phyloP scores from a whole-genome alignment of 306 rosid genomes.

The Erythrophleum fordii region DNA sequence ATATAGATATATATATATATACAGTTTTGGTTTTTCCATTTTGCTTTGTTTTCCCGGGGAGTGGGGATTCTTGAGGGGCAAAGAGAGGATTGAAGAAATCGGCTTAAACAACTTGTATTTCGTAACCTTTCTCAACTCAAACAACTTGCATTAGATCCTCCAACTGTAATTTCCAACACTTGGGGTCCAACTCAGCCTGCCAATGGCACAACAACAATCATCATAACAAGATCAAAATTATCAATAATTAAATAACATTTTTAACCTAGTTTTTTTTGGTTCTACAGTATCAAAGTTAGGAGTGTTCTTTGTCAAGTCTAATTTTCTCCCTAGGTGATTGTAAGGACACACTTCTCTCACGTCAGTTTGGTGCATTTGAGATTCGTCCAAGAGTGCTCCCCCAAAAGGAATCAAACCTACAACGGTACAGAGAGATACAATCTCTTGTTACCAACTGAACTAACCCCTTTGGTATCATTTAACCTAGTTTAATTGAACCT shows the following conservation, averaged over 20 bases:
- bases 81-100: not conserved
- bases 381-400: no score
- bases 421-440: no score
- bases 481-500: no score
- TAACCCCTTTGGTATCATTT: no score
- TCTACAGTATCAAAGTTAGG: not conserved
- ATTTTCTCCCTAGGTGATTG: not conserved
- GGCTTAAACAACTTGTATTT: not conserved
- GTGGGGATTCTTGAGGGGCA: not conserved
- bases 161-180: conserved; percentile 80
- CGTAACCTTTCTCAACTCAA: conserved; percentile 10
- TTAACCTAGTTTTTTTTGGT: not conserved
- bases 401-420: no score
- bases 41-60: not conserved
- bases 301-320: not conserved
- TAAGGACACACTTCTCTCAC: not conserved
- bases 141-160: conserved; percentile 62
- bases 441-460: no score
- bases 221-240: conserved; percentile 22
- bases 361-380: not conserved
- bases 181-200: conserved; percentile 95
- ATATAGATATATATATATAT: not conserved
- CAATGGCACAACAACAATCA: conserved; percentile 34
- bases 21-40: not conserved
- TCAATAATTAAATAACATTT: not conserved